Conservation (phyloP, 768 basidiomycete species). For the Leccinum subtestaceum region DNA sequence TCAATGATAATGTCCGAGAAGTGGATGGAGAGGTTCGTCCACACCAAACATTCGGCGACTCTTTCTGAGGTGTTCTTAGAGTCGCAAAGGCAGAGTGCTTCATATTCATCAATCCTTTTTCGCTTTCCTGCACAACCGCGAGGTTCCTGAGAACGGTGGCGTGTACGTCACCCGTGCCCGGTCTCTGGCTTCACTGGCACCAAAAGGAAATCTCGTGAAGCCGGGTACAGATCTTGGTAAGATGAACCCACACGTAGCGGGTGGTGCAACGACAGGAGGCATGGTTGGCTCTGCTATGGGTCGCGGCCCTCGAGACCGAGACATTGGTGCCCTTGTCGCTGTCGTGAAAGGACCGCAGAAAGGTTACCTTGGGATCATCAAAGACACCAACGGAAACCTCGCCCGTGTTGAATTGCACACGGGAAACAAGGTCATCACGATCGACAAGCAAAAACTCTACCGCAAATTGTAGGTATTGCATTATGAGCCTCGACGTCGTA, state of each 20-base stretch:
- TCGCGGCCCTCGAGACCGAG: slow-evolving; percentile 76
- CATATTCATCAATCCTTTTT: slow-evolving; percentile 94
- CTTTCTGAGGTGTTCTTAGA: slow-evolving; percentile 37
- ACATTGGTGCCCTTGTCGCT: slow-evolving; percentile 75
- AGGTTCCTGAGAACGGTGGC: slow-evolving; percentile 86
- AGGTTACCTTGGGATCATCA: slow-evolving; percentile 87
- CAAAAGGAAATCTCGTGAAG: slow-evolving; percentile 74
- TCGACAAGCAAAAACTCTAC: slow-evolving; percentile 77
- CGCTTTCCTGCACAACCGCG: slow-evolving; percentile 92
- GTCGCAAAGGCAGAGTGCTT: slow-evolving; percentile 84
- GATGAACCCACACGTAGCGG: slow-evolving; percentile 77
- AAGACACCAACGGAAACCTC: slow-evolving; percentile 86
- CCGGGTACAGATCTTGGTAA: slow-evolving; percentile 76
- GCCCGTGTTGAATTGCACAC: slow-evolving; percentile 90
- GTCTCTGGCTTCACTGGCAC: slow-evolving; percentile 78
- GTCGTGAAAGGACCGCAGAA: slow-evolving; percentile 89
- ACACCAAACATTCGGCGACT: neutral
- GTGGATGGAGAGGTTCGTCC: slow-evolving; percentile 74
- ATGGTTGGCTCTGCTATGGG: slow-evolving; percentile 83
- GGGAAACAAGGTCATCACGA: slow-evolving; percentile 84
- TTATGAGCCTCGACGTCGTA: neutral
- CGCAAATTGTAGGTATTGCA: slow-evolving; percentile 60
- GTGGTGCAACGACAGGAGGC: slow-evolving; percentile 58
- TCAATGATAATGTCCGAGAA: slow-evolving; percentile 93
- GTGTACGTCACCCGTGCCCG: slow-evolving; percentile 91